Evolutionary conservation across 73 alveolate species (phyloP), one percentile per base, ranked within the genome.

Genomic region (Urostyla sp.): DNA sequence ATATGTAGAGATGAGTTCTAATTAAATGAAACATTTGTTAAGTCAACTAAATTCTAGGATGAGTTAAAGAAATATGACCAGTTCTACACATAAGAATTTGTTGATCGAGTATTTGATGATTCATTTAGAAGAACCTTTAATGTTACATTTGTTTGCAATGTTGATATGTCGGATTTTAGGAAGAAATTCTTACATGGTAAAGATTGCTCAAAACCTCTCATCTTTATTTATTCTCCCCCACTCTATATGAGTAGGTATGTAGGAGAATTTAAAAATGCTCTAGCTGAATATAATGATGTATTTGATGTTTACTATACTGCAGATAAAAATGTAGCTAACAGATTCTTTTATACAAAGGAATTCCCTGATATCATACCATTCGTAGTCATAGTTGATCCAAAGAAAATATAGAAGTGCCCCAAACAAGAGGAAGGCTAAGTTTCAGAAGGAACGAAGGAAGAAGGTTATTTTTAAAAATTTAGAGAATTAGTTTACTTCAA

Each of bases 341-440:
- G 67, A 20, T 40, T 76, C 48, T 53, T 86, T 55, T 86, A 86
- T 53, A 51, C 81, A 1, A 72, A 86, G 20, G 94, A 77, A 60
- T 67, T 53, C 79, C 94, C 94, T 13, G 90, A 86, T 10, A 55
- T 77, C 44, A 49, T 86, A 75, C 94, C 94, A 7, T 67, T 63
- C 30, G 84, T 86, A 16, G 87, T 45, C 30, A 78, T 86, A 24
- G 51, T 86, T 35, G 94, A 86, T 45, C 44, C 87, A n/a, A 37
- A 79, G 56, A 77, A 76, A 49, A 45, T n/a, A n/a, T n/a, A 49
- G 40, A 69, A 69, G 37, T 67, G 45, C 50, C 24, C 49, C 28
- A 69, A 69, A 40, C 20, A 40, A 46, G 54, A 52, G 11, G 72
- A 73, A n/a, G 28, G 83, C 52, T 24, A 30, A 30, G 6, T 4